Base-by-base conservation (phyloP, 1,139 yeast genomes). In the Saccharomyces hybrid region DNA sequence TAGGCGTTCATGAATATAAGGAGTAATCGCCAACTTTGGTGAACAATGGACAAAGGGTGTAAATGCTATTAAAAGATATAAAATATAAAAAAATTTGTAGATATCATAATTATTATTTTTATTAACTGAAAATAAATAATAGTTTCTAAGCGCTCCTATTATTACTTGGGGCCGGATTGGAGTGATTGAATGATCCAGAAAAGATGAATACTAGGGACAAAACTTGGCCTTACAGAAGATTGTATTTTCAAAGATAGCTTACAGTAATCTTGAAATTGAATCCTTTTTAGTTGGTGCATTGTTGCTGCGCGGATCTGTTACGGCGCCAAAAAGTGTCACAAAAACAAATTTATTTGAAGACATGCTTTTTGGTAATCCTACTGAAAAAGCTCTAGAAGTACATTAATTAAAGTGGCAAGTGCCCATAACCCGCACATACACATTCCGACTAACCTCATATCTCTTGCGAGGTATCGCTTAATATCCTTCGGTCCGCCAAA, bases 371-470 rank as follows among this genome's bases (percentile, higher is more conserved):
- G 41, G 24, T 21, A 38, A 29, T 34, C 47, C 34, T 50, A 47
- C 19, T 29, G 14, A 56, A 54, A 38, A 54, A 52, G 41, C 53
- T 68, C 72, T 19, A 66, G 51, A 16, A 63, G 14, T 8, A 67
- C 59, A 51, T 66, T 66, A 32, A 55, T 51, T 11, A 61, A n/a
- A 2, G 71, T 68, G 2, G 71, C 67, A 4, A 61, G 19, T 2
- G 58, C 61, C 71, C 72, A 68, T 31, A 64, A 50, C 12, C 55
- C 54, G 52, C 72, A 67, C 69, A 68, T 66, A 4, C 47, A 12
- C 3, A 68, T 38, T 5, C 72, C 72, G 9, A 66, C 42, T 8
- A 47, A 21, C 52, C 56, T 62, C 58, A 61, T 60, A 32, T 61
- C 58, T 4, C 50, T 49, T 14, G 54, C 58, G 14, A 59, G 21